phyloP scores from a whole-genome alignment of 1,139 yeast genomes.

The Kurtzmaniella quercitrusa region DNA sequence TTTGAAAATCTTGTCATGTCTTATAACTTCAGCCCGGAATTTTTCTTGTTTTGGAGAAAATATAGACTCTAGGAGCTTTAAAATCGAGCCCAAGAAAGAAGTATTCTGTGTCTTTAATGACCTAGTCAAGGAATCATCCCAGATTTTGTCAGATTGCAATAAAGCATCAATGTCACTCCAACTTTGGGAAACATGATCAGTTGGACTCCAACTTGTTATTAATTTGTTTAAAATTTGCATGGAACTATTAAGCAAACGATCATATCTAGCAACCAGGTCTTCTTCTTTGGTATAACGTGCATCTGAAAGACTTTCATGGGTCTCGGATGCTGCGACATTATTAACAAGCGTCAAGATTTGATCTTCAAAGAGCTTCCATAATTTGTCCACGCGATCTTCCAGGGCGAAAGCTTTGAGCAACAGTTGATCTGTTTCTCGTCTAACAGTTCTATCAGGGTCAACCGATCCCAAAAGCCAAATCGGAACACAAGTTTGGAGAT shows the following conservation, averaged over 20 bases:
- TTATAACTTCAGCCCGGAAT: background rate
- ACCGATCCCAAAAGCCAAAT: slow-evolving; percentile 67
- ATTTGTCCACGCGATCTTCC: slow-evolving; percentile 52
- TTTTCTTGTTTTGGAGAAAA: slow-evolving; percentile 8
- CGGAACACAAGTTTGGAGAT: slow-evolving; percentile 68
- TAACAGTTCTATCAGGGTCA: slow-evolving; percentile 65
- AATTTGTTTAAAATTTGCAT: slow-evolving; percentile 48
- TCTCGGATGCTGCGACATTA: slow-evolving; percentile 53
- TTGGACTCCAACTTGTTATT: slow-evolving; percentile 9
- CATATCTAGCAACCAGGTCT: slow-evolving; percentile 66
- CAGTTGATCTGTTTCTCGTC: slow-evolving; percentile 44
- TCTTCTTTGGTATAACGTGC: slow-evolving; percentile 65
- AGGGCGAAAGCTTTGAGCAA: slow-evolving; percentile 55
- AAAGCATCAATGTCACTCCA: background rate
- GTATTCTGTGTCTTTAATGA: slow-evolving; percentile 30
- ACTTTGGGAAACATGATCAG: background rate
- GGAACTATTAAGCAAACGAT: slow-evolving; percentile 53
- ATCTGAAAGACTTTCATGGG: slow-evolving; percentile 65
- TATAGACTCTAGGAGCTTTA: slow-evolving; percentile 27
- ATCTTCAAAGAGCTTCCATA: slow-evolving; percentile 57
- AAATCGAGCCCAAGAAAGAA: slow-evolving; percentile 43
- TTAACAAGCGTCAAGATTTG: slow-evolving; percentile 54
- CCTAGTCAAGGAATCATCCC: slow-evolving; percentile 23
- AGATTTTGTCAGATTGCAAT: slow-evolving; percentile 28
- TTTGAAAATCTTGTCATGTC: slow-evolving; percentile 30